phyloP scores from a whole-genome alignment of 1,139 yeast genomes.

The Yamadazyma atmosphaerica region DNA sequence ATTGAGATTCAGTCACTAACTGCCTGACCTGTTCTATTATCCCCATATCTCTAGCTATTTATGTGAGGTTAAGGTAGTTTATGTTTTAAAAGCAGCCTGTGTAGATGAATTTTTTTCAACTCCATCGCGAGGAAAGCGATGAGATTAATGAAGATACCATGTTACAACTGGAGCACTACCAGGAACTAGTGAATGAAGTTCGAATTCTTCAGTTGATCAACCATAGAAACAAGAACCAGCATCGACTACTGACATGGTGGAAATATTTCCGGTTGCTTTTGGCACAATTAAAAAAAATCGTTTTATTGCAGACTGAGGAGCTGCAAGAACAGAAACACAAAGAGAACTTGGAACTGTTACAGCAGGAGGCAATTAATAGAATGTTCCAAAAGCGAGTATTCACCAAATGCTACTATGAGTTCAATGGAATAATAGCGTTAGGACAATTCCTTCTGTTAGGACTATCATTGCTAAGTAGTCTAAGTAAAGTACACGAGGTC shows the following conservation, averaged over 20 bases:
- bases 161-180: neutral
- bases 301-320: neutral
- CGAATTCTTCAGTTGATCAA: constrained; percentile 60
- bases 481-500: constrained; percentile 47
- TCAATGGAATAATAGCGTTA: constrained; percentile 66
- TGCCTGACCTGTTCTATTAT: constrained; percentile 26
- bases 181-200: constrained; percentile 40
- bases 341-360: neutral
- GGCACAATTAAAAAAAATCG: constrained; percentile 49
- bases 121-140: constrained; percentile 5
- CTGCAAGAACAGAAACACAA: constrained; percentile 10
- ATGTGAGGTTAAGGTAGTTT: too few relatives aligned
- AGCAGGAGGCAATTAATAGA: constrained; percentile 28
- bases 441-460: constrained; percentile 83
- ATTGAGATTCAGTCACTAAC: constrained; percentile 39
- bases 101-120: constrained; percentile 6
- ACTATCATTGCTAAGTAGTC: constrained; percentile 60
- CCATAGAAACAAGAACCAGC: constrained; percentile 77
- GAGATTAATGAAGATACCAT: neutral
- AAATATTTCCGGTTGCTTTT: constrained; percentile 61
- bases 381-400: constrained; percentile 37
- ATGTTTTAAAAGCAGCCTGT: too few relatives aligned
- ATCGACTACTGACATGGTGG: constrained; percentile 79
- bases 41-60: constrained; percentile 4
- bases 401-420: constrained; percentile 56